Evolutionary conservation across 2,329 filamentous ascomycete genomes (phyloP).

Genomic region (Sordariomycetes sp.): DNA sequence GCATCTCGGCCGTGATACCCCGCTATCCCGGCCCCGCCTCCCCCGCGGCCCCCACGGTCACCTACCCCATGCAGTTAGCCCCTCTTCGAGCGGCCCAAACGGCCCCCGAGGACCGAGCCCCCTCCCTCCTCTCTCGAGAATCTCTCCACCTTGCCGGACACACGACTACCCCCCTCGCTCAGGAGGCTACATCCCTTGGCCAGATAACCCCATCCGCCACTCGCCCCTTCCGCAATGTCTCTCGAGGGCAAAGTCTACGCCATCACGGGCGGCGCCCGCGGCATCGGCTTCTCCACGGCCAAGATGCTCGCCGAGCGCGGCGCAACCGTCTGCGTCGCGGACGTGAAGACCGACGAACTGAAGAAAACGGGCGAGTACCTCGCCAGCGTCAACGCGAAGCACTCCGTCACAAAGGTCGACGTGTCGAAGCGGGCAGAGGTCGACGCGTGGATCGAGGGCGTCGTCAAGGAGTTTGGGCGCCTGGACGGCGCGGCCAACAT

Average conservation of each 20-base stretch:
- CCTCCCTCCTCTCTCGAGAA: not conserved
- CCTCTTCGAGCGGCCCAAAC: not conserved
- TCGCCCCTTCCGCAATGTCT: not conserved
- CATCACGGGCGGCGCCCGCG: conserved; percentile 27
- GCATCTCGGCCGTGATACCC: not conserved
- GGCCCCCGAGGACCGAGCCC: not conserved
- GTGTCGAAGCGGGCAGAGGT: conserved; percentile 32
- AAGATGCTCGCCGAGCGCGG: conserved; percentile 20
- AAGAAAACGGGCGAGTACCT: conserved; percentile 17
- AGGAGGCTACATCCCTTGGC: not conserved
- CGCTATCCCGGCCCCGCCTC: not conserved
- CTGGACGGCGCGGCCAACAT: conserved; percentile 42
- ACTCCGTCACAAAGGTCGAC: conserved; percentile 28
- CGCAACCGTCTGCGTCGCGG: conserved; percentile 24
- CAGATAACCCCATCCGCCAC: not conserved
- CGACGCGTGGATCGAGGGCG: conserved; percentile 32
- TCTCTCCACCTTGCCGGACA: too few relatives aligned
- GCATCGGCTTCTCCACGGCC: conserved; percentile 28
- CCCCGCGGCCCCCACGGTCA: not conserved
- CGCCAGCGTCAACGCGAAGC: conserved; percentile 6
- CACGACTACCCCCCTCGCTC: too few relatives aligned
- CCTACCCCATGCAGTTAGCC: not conserved
- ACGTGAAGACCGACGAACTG: conserved; percentile 18
- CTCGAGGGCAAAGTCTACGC: conserved; percentile 21
- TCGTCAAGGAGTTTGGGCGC: conserved; percentile 33